phyloP scores from a whole-genome alignment of 768 basidiomycete species.

The Mycena belliarum region DNA sequence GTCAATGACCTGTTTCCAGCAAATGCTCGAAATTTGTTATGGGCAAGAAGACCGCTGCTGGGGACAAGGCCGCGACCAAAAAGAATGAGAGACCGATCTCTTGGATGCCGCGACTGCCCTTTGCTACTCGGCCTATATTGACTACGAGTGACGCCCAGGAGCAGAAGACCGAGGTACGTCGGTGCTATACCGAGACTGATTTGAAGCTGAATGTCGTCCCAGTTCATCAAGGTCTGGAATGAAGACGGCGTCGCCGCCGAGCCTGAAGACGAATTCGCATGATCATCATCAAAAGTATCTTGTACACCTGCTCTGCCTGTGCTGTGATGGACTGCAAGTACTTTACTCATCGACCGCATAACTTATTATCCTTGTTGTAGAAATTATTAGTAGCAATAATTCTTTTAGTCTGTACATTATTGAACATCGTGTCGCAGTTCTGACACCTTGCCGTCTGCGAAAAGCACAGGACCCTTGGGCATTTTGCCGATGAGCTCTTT shows the following conservation, averaged over 20 bases:
- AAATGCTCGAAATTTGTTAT: conserved; percentile 89
- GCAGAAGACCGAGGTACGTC: conserved; percentile 67
- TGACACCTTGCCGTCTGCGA: conserved; percentile 43
- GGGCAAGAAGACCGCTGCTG: conserved; percentile 87
- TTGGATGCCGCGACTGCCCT: conserved; percentile 78
- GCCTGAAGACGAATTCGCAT: conserved; percentile 52
- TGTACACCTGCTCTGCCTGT: not conserved
- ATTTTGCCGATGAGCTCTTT: conserved; percentile 45
- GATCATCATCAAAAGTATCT: conserved; percentile 10
- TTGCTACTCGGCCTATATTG: conserved; percentile 57
- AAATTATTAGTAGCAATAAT: conserved; percentile 1
- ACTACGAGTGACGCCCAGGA: conserved; percentile 59
- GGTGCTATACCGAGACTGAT: not conserved
- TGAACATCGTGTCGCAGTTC: conserved; percentile 21
- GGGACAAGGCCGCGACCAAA: conserved; percentile 77
- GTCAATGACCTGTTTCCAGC: conserved; percentile 39
- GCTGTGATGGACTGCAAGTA: conserved; percentile 2
- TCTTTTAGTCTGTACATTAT: conserved; percentile 4
- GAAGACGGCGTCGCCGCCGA: conserved; percentile 77
- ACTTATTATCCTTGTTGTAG: conserved; percentile 18
- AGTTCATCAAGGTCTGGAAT: conserved; percentile 78
- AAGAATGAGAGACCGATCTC: conserved; percentile 62
- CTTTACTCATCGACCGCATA: not conserved
- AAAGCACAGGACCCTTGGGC: conserved; percentile 59
- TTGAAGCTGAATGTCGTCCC: conserved; percentile 1